Percentiles rank a stretch among this genome's conserved stretches.
phyloP scores from a whole-genome alignment of 257 asterid genomes.

The Solanum pinnatisectum region DNA sequence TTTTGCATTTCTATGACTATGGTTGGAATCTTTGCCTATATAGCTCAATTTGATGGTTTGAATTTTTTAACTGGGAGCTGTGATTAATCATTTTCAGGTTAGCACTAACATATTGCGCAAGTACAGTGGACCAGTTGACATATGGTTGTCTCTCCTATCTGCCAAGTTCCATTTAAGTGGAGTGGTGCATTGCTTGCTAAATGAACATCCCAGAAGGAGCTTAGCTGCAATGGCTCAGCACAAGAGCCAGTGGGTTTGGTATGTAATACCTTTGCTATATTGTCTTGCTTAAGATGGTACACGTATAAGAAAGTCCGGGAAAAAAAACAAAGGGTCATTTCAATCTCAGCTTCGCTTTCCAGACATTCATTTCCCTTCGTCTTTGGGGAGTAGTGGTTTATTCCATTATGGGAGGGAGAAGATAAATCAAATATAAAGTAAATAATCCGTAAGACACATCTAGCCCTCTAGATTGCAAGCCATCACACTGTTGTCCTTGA shows the following conservation, averaged over 20 bases:
- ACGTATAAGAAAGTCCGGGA: background rate
- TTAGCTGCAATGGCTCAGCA: slow-evolving; percentile 89
- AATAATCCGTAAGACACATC: background rate
- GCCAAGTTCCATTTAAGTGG: slow-evolving; percentile 14
- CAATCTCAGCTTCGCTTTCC: background rate
- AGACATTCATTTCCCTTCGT: background rate
- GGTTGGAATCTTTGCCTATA: background rate
- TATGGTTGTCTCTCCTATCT: slow-evolving; percentile 56
- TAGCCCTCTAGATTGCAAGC: background rate
- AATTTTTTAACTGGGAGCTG: background rate
- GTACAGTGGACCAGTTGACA: slow-evolving; percentile 71
- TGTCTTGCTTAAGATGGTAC: background rate
- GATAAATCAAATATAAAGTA: background rate
- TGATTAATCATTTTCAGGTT: slow-evolving; percentile 31
- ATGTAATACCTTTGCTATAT: slow-evolving; percentile 1
- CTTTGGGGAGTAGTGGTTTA: background rate
- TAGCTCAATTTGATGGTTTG: background rate
- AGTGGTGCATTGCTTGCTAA: slow-evolving; percentile 46
- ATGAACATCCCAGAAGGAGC: slow-evolving; percentile 49
- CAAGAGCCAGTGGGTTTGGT: slow-evolving; percentile 94
- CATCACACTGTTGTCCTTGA: background rate
- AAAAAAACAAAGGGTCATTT: background rate
- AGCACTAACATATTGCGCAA: slow-evolving; percentile 69
- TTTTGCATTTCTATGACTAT: background rate
- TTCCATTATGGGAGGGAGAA: background rate